Evolutionary conservation across 805 yeast genomes (phyloP).

Genomic region (Candida methanosorbosa): DNA sequence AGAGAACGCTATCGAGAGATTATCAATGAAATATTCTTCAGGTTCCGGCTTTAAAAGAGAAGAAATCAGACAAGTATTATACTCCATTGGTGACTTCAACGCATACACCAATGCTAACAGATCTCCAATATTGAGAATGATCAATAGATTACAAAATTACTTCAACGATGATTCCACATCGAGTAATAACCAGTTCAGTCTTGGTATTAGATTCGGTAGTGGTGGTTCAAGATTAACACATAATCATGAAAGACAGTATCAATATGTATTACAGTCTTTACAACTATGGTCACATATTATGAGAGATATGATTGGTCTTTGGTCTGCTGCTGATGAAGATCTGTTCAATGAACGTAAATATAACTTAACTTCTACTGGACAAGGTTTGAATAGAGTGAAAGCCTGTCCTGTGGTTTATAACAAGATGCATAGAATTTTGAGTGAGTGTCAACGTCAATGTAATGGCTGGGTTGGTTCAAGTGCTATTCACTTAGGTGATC

Average conservation of each 20-base stretch:
- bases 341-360: slow-evolving; percentile 49
- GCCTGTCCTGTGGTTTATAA: slow-evolving; percentile 61
- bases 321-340: slow-evolving; percentile 74
- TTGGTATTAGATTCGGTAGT: slow-evolving; percentile 59
- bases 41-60: slow-evolving; percentile 39
- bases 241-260: slow-evolving; percentile 61
- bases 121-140: slow-evolving; percentile 57
- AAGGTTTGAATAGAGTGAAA: slow-evolving; percentile 71
- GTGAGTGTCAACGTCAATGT: slow-evolving; percentile 59
- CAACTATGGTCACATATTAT: slow-evolving; percentile 70
- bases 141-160: slow-evolving; percentile 41
- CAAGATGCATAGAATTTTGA: slow-evolving; percentile 60
- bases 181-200: slow-evolving; percentile 25
- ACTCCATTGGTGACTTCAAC: slow-evolving; percentile 74
- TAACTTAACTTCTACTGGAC: slow-evolving; percentile 64
- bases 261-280: slow-evolving; percentile 68
- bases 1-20: slow-evolving; percentile 57
- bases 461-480: slow-evolving; percentile 70
- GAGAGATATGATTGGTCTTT: slow-evolving; percentile 67
- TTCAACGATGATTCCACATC: slow-evolving; percentile 23
- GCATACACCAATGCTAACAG: slow-evolving; percentile 64
- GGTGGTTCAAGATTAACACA: slow-evolving; percentile 69
- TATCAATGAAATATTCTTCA: slow-evolving; percentile 41
- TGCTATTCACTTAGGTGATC: slow-evolving; percentile 75
- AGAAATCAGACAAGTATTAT: slow-evolving; percentile 61